phyloP scores from a whole-genome alignment of 2,329 filamentous ascomycete species.

The Ophioceras dolichostomum region DNA sequence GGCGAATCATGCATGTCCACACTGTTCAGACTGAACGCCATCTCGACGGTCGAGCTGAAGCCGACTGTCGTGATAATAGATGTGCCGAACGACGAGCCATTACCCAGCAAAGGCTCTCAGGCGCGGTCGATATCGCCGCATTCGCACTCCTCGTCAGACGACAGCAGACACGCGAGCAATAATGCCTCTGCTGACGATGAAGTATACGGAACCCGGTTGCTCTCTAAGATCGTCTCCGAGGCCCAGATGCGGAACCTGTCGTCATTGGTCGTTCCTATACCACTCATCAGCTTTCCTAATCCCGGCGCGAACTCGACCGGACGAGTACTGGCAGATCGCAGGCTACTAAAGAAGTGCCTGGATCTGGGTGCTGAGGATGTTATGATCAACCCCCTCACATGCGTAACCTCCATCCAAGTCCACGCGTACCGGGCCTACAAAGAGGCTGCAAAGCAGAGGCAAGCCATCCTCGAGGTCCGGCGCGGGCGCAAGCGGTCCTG shows the following conservation, averaged over 20 bases:
- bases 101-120: constrained; percentile 20
- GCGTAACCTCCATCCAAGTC: constrained; percentile 63
- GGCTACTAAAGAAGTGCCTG: constrained; percentile 56
- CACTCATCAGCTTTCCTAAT: constrained; percentile 36
- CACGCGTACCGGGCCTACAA: constrained; percentile 77
- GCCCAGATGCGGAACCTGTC: constrained; percentile 42
- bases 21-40: constrained; percentile 39
- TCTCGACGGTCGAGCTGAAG: constrained; percentile 35
- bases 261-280: constrained; percentile 43
- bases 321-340: constrained; percentile 25
- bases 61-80: constrained; percentile 47
- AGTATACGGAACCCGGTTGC: constrained; percentile 39
- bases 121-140: constrained; percentile 33
- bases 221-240: constrained; percentile 46
- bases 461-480: constrained; percentile 58
- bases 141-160: constrained; percentile 21
- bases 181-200: constrained; percentile 28
- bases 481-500: constrained; percentile 77
- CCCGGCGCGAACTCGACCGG: no score
- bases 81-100: constrained; percentile 36
- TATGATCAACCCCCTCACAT: constrained; percentile 66
- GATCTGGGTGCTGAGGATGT: constrained; percentile 83
- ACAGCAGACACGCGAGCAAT: constrained; percentile 27
- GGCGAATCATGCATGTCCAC: constrained; percentile 40
- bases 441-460: constrained; percentile 61